Percentiles rank a stretch among this genome's conserved stretches.
Conservation (phyloP, 2,329 filamentous ascomycete species). For the Ceratocystis cacaofunesta region DNA sequence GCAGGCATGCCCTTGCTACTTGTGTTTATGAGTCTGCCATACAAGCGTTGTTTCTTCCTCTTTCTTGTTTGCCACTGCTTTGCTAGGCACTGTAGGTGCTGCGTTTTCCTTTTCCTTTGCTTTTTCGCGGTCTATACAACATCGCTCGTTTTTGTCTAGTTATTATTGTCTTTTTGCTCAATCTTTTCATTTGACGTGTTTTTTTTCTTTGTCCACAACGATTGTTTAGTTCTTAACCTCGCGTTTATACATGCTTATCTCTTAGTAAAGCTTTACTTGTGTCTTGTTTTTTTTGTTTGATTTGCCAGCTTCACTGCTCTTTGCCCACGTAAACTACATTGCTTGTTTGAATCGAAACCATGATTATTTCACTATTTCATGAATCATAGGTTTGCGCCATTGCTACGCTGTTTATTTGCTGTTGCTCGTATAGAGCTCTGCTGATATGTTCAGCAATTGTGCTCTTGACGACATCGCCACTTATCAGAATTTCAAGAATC, state of each 20-base stretch:
- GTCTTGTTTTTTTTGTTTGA: background rate
- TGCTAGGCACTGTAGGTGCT: background rate
- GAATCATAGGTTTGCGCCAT: too few relatives aligned
- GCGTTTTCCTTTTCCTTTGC: background rate
- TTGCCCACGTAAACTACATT: background rate
- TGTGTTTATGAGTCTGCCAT: background rate
- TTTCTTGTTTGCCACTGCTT: background rate
- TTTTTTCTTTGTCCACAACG: background rate
- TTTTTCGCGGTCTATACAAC: background rate
- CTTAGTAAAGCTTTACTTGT: background rate
- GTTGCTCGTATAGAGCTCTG: too few relatives aligned
- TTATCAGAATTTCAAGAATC: too few relatives aligned
- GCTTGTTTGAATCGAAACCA: background rate
- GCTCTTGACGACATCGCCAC: too few relatives aligned
- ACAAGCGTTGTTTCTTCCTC: background rate
- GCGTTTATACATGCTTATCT: background rate
- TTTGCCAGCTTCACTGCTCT: background rate
- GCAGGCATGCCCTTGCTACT: background rate
- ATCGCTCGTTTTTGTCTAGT: background rate
- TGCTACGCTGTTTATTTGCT: too few relatives aligned
- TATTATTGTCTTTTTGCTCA: slow-evolving; percentile 2
- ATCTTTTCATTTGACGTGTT: background rate
- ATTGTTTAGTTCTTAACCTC: background rate
- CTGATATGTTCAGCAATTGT: too few relatives aligned
- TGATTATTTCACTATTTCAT: too few relatives aligned